Base-by-base conservation (phyloP, 257 asterid species). In the Parsonsia alboflavescens region DNA sequence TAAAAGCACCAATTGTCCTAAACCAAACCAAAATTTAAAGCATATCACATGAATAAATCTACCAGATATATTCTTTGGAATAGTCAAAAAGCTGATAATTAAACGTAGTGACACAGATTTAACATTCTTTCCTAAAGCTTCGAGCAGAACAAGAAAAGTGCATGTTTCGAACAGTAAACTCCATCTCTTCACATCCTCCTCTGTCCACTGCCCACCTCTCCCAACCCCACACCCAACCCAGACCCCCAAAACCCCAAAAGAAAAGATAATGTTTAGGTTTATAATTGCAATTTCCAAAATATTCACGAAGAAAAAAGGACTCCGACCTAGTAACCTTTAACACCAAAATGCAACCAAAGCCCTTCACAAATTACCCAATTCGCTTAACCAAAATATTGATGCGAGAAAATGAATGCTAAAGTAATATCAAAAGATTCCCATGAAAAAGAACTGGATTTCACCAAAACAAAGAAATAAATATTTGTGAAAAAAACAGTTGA, bases 131-230 rank as follows among this genome's bases (percentile, higher is more conserved):
- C 77, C 7, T 19, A 21, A 62, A 48, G 71, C 33, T 59, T 61
- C 62, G 36, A 15, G 30, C 33, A 26, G 42, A 39, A 22, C 59
- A 39, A 69, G 54, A 30, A 22, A 73, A 44, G 53, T 73, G 30
- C 48, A 58, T 26, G 15, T 17, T 42, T 72, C 24, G 76, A 58
- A n/a, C 69, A 58, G 76, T 58, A 73, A 42, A 44, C 48, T 28
- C 58, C 72, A 49, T 19, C 48, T 64, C 6, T 46, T 10, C n/a
- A n/a, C 56, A 16, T 58, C 46, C 30, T 41, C 76, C 33, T 45
- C 13, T 10, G 3, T 58, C 30, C 10, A 45, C 56, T 13, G 24
- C 69, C 45, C 45, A 3, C 69, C 26, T 26, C 11, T 11, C 5
- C 21, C 57, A 44, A n/a, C 49, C 70, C 48, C 48, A 64, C 49